These are phyloP conservation scores for Pichia ethanolica DNA, from an alignment of 805 yeast species.

Conservation along the genomic window DNA sequence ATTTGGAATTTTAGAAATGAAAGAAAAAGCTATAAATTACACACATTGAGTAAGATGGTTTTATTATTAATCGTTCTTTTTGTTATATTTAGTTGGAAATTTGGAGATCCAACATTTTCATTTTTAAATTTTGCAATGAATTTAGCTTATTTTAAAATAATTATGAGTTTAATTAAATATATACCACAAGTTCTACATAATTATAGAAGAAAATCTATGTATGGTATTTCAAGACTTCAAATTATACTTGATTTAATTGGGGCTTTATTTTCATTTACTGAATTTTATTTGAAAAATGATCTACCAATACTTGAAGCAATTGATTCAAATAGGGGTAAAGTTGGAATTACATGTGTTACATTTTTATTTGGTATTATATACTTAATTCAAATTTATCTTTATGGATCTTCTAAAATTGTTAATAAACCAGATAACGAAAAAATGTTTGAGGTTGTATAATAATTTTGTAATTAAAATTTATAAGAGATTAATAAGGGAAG, in stretches of 20 bases:
- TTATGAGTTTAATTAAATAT: constrained; percentile 38
- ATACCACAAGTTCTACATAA: constrained; percentile 44
- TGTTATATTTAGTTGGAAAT: constrained; percentile 12
- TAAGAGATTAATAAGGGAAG: background rate
- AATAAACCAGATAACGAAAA: background rate
- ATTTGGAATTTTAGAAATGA: constrained; percentile 29
- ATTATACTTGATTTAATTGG: constrained; percentile 37
- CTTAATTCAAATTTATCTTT: constrained; percentile 21
- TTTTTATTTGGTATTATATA: constrained; percentile 25
- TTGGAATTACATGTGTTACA: constrained; percentile 34
- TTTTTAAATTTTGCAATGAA: constrained; percentile 32
- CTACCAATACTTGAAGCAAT: constrained; percentile 19
- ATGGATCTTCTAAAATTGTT: constrained; percentile 10
- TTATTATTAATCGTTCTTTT: constrained; percentile 11
- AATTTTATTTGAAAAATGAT: constrained; percentile 33
- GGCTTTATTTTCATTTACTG: constrained; percentile 31
- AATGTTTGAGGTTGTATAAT: background rate
- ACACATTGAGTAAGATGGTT: constrained; percentile 15
- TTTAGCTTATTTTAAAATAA: constrained; percentile 38
- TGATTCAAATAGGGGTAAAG: constrained; percentile 37
- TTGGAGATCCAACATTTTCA: constrained; percentile 13
- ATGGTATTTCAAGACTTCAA: constrained; percentile 37
- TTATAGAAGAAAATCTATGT: constrained; percentile 34
- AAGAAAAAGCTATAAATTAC: constrained; percentile 21
- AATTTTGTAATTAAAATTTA: background rate